Percentiles rank a stretch among this genome's conserved stretches.
These are phyloP conservation scores for Trametes elegans DNA, from an alignment of 768 basidiomycete genomes.

Conservation along the genomic window DNA sequence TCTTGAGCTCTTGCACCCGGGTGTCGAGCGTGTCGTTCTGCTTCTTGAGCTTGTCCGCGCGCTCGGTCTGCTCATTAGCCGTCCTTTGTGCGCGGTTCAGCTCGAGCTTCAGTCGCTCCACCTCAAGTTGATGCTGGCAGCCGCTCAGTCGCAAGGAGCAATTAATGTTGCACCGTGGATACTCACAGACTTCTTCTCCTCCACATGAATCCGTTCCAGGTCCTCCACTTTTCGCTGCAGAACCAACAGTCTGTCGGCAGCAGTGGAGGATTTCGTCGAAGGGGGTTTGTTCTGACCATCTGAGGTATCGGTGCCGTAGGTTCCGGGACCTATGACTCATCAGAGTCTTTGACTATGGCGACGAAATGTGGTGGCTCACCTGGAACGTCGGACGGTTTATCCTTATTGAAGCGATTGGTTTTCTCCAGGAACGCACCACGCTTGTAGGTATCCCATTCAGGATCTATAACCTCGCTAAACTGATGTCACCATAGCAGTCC, in stretches of 20 bases:
- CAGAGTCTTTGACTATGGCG: background rate
- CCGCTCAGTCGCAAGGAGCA: background rate
- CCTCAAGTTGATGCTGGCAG: conserved; percentile 54
- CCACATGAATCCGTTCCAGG: conserved; percentile 57
- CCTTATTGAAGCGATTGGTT: conserved; percentile 47
- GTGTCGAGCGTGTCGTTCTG: conserved; percentile 54
- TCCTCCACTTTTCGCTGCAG: conserved; percentile 66
- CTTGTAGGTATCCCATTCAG: conserved; percentile 51
- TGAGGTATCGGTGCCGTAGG: conserved; percentile 29
- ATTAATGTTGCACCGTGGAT: background rate
- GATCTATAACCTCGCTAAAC: conserved; percentile 29
- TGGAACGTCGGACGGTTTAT: conserved; percentile 40
- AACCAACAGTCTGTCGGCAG: conserved; percentile 47
- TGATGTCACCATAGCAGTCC: background rate
- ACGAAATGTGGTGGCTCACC: conserved; percentile 34
- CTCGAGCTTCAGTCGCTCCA: conserved; percentile 60
- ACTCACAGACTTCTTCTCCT: conserved; percentile 65
- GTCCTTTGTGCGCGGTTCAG: conserved; percentile 47
- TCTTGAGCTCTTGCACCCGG: conserved; percentile 64
- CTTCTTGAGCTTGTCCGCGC: conserved; percentile 60
- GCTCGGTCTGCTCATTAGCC: conserved; percentile 49
- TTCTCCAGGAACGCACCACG: conserved; percentile 59
- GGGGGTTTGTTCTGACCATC: conserved; percentile 29
- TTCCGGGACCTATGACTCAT: conserved; percentile 33
- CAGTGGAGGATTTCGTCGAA: conserved; percentile 14